A percentile compares a stretch with the other conserved stretches of the same genome.
These are phyloP conservation scores for Tagetes erecta DNA, from an alignment of 129 eudicot genomes.

Conservation along the genomic window DNA sequence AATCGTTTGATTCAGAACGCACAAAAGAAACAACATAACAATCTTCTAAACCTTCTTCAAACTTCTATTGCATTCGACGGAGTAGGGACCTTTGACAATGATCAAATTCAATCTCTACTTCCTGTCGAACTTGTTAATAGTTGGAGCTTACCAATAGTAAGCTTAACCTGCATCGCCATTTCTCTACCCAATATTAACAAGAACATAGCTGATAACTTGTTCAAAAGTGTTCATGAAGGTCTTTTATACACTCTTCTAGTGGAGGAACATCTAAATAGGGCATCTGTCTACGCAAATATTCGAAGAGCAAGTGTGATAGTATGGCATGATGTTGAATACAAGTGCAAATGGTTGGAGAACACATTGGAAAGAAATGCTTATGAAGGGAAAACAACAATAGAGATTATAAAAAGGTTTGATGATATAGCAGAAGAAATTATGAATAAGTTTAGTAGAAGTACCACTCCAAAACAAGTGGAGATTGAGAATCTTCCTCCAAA, in stretches of 20 bases:
- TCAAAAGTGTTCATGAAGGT: constrained; percentile 13
- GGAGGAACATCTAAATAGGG: not conserved
- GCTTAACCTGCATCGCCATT: constrained; percentile 6
- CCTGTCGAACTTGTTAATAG: not conserved
- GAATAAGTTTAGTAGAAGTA: not conserved
- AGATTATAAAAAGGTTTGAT: not conserved
- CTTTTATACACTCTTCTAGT: not conserved
- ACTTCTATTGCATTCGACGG: not conserved
- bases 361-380: not conserved
- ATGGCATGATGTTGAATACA: not conserved
- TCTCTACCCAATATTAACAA: not conserved
- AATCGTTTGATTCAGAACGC: not conserved
- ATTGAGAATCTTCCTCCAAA: not conserved
- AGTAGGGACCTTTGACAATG: not conserved
- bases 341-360: not conserved
- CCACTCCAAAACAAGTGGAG: not conserved
- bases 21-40: not conserved
- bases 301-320: not conserved
- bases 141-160: constrained; percentile 12
- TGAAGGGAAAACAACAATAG: not conserved
- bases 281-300: not conserved
- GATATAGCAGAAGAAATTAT: not conserved
- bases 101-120: not conserved
- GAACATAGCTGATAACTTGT: not conserved
- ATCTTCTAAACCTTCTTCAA: constrained; percentile 6